phyloP scores from a whole-genome alignment of 257 asterid genomes.

The Plantago elongata region DNA sequence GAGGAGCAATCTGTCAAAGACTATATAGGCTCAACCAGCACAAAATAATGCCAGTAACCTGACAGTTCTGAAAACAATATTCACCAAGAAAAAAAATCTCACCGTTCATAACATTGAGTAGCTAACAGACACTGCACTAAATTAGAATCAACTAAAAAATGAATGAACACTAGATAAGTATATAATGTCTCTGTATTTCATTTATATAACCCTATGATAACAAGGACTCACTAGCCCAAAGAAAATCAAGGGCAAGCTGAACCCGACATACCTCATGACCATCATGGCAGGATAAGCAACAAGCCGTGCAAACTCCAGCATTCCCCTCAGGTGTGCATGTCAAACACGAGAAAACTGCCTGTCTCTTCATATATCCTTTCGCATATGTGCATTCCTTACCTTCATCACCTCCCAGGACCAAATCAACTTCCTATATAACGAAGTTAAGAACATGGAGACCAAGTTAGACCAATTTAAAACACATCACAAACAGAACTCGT shows the following conservation, averaged over 20 bases:
- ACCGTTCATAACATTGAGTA: no score
- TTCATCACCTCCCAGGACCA: slow-evolving; percentile 93
- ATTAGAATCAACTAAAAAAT: slow-evolving; percentile 4
- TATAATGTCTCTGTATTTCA: not conserved
- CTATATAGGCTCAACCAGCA: not conserved
- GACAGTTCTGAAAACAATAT: no score
- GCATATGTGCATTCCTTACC: slow-evolving; percentile 87
- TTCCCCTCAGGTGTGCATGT: slow-evolving; percentile 89
- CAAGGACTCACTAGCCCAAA: not conserved
- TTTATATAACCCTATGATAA: not conserved
- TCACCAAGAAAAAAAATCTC: no score
- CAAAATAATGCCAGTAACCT: slow-evolving; percentile 2
- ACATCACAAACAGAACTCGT: not conserved
- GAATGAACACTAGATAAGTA: not conserved
- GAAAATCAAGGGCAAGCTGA: not conserved
- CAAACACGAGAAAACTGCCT: slow-evolving; percentile 85
- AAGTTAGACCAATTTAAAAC: not conserved
- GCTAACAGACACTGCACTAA: no score
- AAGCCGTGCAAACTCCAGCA: slow-evolving; percentile 94
- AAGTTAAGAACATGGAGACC: not conserved
- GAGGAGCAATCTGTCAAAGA: not conserved
- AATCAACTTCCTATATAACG: slow-evolving; percentile 67
- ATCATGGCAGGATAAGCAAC: slow-evolving; percentile 85
- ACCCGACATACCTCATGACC: slow-evolving; percentile 69
- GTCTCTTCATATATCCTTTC: slow-evolving; percentile 80